phyloP scores from a whole-genome alignment of 202 grass and related monocot species.

The Saccharum hybrid region DNA sequence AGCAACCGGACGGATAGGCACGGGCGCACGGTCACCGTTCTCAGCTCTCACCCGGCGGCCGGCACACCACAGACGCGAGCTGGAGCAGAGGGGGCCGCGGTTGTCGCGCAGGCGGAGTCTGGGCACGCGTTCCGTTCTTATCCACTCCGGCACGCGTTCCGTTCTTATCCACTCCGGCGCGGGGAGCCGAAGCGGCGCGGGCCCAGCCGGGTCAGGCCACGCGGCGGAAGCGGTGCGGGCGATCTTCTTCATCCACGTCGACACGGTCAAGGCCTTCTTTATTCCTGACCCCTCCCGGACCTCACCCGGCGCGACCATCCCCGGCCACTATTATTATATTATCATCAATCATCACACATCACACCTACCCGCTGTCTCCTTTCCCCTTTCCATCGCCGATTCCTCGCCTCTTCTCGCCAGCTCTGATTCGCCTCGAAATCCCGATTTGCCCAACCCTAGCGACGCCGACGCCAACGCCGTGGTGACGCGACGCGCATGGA shows the following conservation, averaged over 20 bases:
- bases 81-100: too few species aligned
- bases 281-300: background rate
- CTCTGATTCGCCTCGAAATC: background rate
- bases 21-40: background rate
- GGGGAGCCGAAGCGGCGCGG: conserved; percentile 43
- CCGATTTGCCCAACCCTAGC: background rate
- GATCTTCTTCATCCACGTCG: conserved; percentile 48
- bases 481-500: conserved; percentile 51
- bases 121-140: conserved; percentile 31
- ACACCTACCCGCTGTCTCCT: background rate
- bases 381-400: background rate
- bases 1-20: background rate
- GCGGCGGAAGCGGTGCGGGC: conserved; percentile 35
- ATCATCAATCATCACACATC: background rate
- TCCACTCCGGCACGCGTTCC: conserved; percentile 48
- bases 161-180: too few species aligned
- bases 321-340: conserved; percentile 38
- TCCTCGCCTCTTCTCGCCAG: background rate
- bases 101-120: too few species aligned
- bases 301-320: background rate
- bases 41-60: too few species aligned
- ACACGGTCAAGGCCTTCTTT: conserved; percentile 36
- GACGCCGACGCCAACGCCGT: background rate
- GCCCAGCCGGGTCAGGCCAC: conserved; percentile 11
- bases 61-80: too few species aligned